Conservation (phyloP, 1,139 yeast genomes). For the Candida sojae region DNA sequence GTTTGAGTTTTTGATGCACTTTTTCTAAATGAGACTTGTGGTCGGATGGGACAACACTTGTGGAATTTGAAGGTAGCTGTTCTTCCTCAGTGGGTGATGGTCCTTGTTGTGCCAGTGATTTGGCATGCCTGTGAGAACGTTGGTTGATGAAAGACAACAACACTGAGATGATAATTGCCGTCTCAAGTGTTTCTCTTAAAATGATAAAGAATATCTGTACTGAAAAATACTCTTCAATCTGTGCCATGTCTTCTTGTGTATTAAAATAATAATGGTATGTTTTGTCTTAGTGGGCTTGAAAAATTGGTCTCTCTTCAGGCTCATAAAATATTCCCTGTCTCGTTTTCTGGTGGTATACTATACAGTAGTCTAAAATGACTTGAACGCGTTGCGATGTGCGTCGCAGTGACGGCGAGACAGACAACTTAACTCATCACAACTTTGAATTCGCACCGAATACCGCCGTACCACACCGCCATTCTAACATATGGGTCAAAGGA, state of each 20-base stretch:
- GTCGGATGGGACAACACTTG: background rate
- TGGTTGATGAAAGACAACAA: slow-evolving; percentile 79
- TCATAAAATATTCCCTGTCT: no score
- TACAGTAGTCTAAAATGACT: no score
- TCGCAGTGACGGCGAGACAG: no score
- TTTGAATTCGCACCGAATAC: no score
- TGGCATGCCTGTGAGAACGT: slow-evolving; percentile 24
- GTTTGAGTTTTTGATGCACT: slow-evolving; percentile 36
- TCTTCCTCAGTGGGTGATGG: background rate
- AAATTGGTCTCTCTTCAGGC: no score
- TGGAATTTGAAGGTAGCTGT: background rate
- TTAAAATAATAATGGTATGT: no score
- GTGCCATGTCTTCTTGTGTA: slow-evolving; percentile 13
- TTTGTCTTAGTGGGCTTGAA: no score
- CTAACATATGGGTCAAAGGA: no score
- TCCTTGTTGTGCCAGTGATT: background rate
- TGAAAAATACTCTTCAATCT: slow-evolving; percentile 57
- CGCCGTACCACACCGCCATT: no score
- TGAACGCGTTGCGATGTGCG: no score
- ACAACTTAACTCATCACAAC: no score
- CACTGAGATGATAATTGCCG: slow-evolving; percentile 85
- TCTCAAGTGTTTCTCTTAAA: slow-evolving; percentile 82
- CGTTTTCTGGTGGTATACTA: no score
- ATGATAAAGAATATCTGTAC: slow-evolving; percentile 86
- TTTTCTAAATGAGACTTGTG: slow-evolving; percentile 10